phyloP scores from a whole-genome alignment of 2,329 filamentous ascomycete genomes.

The Alternaria incomplexa region DNA sequence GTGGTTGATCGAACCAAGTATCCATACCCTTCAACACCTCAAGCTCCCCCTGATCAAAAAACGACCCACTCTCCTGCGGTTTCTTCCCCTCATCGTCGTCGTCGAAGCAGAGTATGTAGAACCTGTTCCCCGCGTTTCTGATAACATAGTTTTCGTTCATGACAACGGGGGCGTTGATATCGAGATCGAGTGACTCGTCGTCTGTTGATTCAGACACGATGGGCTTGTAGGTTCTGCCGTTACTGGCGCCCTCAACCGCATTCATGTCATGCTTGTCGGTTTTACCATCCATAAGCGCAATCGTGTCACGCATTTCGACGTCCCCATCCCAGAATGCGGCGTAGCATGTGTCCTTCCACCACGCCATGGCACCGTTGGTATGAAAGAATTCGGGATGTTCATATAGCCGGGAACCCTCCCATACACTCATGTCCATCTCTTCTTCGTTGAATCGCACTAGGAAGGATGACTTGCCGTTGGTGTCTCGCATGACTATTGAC shows the following conservation, averaged over 20 bases:
- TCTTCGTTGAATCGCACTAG: constrained; percentile 23
- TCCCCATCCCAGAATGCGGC: not conserved
- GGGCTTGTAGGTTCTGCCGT: not conserved
- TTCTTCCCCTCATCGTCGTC: constrained; percentile 1
- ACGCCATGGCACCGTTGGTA: not conserved
- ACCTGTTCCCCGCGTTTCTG: not conserved
- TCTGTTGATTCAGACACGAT: not conserved
- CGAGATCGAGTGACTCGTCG: not conserved
- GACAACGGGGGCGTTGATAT: not conserved
- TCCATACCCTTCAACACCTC: not conserved
- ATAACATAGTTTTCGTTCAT: constrained; percentile 16
- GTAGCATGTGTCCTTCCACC: constrained; percentile 27
- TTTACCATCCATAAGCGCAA: constrained; percentile 2
- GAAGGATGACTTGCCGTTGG: not conserved
- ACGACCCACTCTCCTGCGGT: not conserved
- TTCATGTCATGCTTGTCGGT: not conserved
- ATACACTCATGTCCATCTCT: constrained; percentile 9
- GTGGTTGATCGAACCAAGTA: not conserved
- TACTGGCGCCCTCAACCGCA: not conserved
- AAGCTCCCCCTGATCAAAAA: constrained; percentile 9
- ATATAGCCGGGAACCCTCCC: not conserved
- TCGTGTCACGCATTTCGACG: not conserved
- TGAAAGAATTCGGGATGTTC: not conserved
- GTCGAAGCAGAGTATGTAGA: constrained; percentile 14
- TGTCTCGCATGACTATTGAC: not conserved